Base-by-base conservation (phyloP, 2,329 filamentous ascomycete species). In the Pseudogymnoascus pannorum region DNA sequence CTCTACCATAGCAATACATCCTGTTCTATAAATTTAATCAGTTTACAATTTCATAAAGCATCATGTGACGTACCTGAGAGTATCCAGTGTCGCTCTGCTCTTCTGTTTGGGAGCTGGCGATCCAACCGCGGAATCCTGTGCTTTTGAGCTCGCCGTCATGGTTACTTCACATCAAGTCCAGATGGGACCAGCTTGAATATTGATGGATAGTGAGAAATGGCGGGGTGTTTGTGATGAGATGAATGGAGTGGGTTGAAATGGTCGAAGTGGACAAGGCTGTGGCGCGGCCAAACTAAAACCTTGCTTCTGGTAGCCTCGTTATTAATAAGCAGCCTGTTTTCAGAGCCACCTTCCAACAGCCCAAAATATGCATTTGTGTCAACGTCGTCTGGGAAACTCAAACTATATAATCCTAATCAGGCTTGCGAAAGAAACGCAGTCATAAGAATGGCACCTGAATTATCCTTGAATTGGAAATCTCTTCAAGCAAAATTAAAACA, bases 11-110 rank as follows among this genome's bases (percentile, higher is more conserved):
- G 72, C 72, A 31, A 72, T 64, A 63, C 72, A 73, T 64, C 72
- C 72, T 63, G 69, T 67, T 42, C 71, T 73, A 59, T 54, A 64
- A 14, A 11, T 44, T 20, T 6, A 54, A 33, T 44, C 14, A 44
- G 40, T 42, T 11, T 58, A 36, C 8, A 16, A 36, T 58, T 22
- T 58, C 18, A 33, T 29, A 22, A 38, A 24, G 33, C 22, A 36
- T 58, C 57, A 40, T 42, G 60, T 65, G 67, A 77, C 85, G 70
- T 79, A 90, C 88, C 84, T 84, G 68, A 97, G 81, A 29, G 92
- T 93, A 68, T 91, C 88, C 64, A 94, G 78, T 35, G 92, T 97
- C 68, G 92, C 92, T 71, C 87, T 87, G 61, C 92, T 88, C 72
- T 87, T 95, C 74, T 93, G 77, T 48, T 81, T 78, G 1, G 82